Base-by-base conservation (phyloP, 1,139 yeast species). In the Pichia sp. region DNA sequence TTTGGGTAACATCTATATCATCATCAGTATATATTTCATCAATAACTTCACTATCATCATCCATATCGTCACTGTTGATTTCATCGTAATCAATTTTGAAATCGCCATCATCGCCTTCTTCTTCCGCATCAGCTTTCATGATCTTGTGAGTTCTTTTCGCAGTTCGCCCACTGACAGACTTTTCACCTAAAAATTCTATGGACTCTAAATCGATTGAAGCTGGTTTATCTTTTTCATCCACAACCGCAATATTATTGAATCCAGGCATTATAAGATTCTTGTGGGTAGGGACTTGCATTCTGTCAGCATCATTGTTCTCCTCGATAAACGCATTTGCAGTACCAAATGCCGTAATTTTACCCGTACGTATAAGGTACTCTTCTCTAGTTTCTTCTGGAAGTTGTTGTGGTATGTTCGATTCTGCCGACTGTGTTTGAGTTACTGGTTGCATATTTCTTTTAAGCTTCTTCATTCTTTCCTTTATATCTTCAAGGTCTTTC, bases 281-380 rank as follows among this genome's bases (percentile, higher is more conserved):
- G 58, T 78, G 82, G 4, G 62, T 62, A 13, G 43, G 80, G 5
- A 54, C 62, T 1, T 45, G 50, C 8, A 55, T 61, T 3, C 60
- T 61, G 8, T 47, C 47, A 10, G 58, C 64, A 5, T 11, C 8
- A 41, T 30, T 13, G 10, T 19, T 38, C 31, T 71, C 74, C 47
- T 63, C 66, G 5, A 70, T 68, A 60, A 88, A 88, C 5, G 79
- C 81, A 41, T 78, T 75, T 19, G 82, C 75, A 45, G 82, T 82
- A 10, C 97, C 96, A 74, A 93, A 93, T 0, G 99, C 99, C 0
- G 99, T 93, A 55, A 90, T 83, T 67, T 90, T 85, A 45, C 99
- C 99, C 0, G 92, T 92, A 60, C 99, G 76, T 0, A 93, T 80
- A 59, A 93, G 74, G 66, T 72, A 93, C 53, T 92, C 98, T 55